Evolutionary conservation across 345 rosid genomes (phyloP).

Genomic region (Populus davidiana): DNA sequence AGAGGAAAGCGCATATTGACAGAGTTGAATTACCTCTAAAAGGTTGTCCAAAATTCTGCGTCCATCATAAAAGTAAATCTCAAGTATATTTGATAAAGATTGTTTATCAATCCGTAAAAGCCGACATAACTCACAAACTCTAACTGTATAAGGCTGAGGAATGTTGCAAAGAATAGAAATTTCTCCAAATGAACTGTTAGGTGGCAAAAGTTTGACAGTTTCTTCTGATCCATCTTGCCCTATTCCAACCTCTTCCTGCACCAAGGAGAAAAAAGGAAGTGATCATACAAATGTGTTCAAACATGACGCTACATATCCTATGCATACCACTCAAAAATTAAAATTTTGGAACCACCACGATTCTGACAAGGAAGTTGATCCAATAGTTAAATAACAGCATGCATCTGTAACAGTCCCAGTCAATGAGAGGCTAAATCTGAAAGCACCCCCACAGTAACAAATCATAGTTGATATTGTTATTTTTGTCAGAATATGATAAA

Average conservation of each 20-base stretch:
- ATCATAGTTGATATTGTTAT: too few relatives aligned
- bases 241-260: conserved; percentile 64
- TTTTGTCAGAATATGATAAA: background rate
- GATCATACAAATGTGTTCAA: background rate
- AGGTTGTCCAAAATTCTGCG: conserved; percentile 76
- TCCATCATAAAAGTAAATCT: conserved; percentile 88
- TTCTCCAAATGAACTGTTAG: conserved; percentile 78
- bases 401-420: background rate
- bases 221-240: conserved; percentile 82
- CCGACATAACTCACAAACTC: conserved; percentile 70
- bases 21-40: conserved; percentile 51
- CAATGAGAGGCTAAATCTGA: background rate
- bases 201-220: conserved; percentile 49
- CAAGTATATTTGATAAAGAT: conserved; percentile 73
- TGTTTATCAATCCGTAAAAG: conserved; percentile 90
- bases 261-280: background rate
- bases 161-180: conserved; percentile 89
- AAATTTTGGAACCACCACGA: background rate
- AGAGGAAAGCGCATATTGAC: background rate
- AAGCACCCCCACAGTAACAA: background rate
- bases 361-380: background rate
- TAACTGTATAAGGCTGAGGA: conserved; percentile 83
- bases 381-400: background rate
- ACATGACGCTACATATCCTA: background rate
- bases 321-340: background rate